Evolutionary conservation across 2,329 filamentous ascomycete genomes (phyloP), one percentile per base, ranked within the genome.

Genomic region (Neofusicoccum laricinum): DNA sequence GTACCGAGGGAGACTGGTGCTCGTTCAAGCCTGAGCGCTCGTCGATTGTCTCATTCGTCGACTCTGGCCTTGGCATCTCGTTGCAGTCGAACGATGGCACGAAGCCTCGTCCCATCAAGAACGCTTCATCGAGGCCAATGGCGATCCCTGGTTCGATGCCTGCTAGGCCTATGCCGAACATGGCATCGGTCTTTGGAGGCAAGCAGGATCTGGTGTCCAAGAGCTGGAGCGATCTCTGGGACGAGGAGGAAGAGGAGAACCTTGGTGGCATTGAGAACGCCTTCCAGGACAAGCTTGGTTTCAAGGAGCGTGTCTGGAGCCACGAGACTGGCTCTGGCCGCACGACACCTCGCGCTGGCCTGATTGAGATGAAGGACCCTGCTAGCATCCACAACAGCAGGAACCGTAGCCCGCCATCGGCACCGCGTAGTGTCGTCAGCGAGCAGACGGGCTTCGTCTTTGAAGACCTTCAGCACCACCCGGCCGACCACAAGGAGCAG

Each of bases 221-320:
- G 89, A 98, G 95, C 82, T 99, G 95, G 95, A 97, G 93, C 73
- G 95, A 99, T 76, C 88, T 98, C 77, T 97, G 93, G 90, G 94
- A 98, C 65, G 94, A 98, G 76, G 94, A 98, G 75, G 94, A 98
- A 62, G 93, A 95, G 72, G 88, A 90, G 68, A 88, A 68, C 30
- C 34, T 72, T 58, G 73, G 90, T 67, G 86, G 91, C 70, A 82
- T 84, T 40, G 85, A 89, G 71, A 86, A 89, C 45, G 69, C 62
- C 62, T 68, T 72, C 57, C 76, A 74, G 71, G 68, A 69, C 64
- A 72, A 73, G 62, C 53, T 63, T 36, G 51, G 58, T 17, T 66
- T 62, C 41, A 72, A 76, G 40, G 74, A 78, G 65, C 78, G 77
- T 70, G 69, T 71, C 58, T 66, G 71, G 68, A 70, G 75, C 66